Percentiles rank a stretch among this genome's conserved stretches.
Evolutionary conservation across 306 rosid genomes (phyloP).

Genomic region (Carpinus viminea): DNA sequence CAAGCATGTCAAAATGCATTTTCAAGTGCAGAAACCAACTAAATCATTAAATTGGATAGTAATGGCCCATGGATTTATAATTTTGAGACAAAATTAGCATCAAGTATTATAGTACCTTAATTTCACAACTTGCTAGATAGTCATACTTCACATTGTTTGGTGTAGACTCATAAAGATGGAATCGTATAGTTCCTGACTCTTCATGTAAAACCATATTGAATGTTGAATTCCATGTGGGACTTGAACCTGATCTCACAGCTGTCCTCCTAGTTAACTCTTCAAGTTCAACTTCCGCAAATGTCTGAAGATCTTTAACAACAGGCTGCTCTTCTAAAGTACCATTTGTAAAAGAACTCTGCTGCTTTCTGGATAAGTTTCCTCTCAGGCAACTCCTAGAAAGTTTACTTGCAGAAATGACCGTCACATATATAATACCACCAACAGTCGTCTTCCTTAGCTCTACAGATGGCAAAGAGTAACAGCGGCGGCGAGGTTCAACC

Average conservation of each 20-base stretch:
- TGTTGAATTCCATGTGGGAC: slow-evolving; percentile 86
- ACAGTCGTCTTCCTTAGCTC: slow-evolving; percentile 75
- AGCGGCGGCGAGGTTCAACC: slow-evolving; percentile 98
- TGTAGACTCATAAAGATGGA: slow-evolving; percentile 67
- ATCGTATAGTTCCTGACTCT: slow-evolving; percentile 66
- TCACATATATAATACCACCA: slow-evolving; percentile 79
- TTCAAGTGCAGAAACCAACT: not conserved
- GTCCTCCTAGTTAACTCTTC: slow-evolving; percentile 84
- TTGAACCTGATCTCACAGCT: slow-evolving; percentile 59
- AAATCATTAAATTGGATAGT: not conserved
- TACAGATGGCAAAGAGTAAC: slow-evolving; percentile 78
- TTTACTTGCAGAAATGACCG: slow-evolving; percentile 76
- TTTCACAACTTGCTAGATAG: slow-evolving; percentile 83
- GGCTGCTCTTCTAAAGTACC: slow-evolving; percentile 51
- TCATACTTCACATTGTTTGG: slow-evolving; percentile 79
- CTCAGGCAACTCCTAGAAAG: slow-evolving; percentile 67
- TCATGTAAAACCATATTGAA: slow-evolving; percentile 95
- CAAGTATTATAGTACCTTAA: slow-evolving; percentile 60
- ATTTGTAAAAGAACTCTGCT: slow-evolving; percentile 42
- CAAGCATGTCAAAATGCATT: not conserved
- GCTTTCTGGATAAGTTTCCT: slow-evolving; percentile 59
- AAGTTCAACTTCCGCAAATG: slow-evolving; percentile 91
- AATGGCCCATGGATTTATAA: not conserved
- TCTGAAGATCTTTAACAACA: slow-evolving; percentile 63
- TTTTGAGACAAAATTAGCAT: not conserved